Conservation (phyloP, 2,329 filamentous ascomycete genomes). For the Trichoderma lentiforme region DNA sequence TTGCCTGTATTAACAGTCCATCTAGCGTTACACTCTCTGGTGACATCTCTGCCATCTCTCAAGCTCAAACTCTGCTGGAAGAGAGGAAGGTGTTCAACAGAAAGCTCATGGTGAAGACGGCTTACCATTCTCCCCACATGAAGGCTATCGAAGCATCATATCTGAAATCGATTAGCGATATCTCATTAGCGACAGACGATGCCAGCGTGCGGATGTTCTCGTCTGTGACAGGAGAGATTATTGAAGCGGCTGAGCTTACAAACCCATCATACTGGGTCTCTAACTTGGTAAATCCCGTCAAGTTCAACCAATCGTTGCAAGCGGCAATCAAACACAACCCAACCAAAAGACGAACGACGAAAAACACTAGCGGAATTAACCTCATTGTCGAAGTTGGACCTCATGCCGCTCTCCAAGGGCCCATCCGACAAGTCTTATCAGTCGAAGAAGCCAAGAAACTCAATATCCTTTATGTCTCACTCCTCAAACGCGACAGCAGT, state of each 20-base stretch:
- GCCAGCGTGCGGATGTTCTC: background rate
- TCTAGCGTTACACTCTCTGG: background rate
- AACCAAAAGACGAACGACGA: background rate
- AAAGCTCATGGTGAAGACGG: background rate
- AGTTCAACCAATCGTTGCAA: background rate
- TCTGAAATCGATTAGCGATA: background rate
- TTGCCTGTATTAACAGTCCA: background rate
- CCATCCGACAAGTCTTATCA: background rate
- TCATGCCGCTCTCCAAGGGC: background rate
- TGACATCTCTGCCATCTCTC: background rate
- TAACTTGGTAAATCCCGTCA: background rate
- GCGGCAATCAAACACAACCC: background rate
- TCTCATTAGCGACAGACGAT: background rate
- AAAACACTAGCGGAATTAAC: background rate
- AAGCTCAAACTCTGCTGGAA: background rate
- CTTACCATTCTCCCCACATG: background rate
- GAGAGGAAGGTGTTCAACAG: background rate
- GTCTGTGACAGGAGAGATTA: background rate
- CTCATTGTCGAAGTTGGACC: background rate
- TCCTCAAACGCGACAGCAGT: background rate
- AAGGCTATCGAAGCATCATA: background rate
- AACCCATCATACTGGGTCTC: background rate
- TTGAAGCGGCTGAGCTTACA: background rate
- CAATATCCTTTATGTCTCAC: background rate
- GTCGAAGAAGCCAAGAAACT: background rate